A percentile compares a stretch with the other conserved stretches of the same genome.
phyloP scores from a whole-genome alignment of 2,329 filamentous ascomycete species.

The Ambrosiella xylebori region DNA sequence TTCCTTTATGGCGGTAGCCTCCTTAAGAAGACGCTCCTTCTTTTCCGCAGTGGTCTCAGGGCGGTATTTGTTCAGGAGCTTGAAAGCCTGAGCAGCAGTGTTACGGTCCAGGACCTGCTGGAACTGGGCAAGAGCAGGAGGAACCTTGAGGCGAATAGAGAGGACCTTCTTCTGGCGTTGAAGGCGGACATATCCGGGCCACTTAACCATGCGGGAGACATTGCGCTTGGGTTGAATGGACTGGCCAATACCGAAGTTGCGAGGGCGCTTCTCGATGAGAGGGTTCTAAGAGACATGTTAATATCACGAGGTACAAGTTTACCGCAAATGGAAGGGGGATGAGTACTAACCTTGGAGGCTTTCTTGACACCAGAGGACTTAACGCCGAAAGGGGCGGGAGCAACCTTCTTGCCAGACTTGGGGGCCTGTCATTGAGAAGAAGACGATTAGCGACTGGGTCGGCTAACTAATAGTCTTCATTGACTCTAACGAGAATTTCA shows the following conservation, averaged over 20 bases:
- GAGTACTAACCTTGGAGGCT: conserved; percentile 69
- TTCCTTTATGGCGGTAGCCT: conserved; percentile 93
- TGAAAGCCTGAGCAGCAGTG: conserved; percentile 92
- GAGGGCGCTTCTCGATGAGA: conserved; percentile 92
- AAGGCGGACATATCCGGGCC: conserved; percentile 97
- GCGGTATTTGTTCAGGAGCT: conserved; percentile 99
- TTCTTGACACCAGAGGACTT: conserved; percentile 88
- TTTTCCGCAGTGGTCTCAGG: conserved; percentile 98
- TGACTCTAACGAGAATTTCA: conserved; percentile 70
- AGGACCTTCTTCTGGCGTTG: conserved; percentile 92
- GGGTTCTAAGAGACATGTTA: conserved; percentile 56
- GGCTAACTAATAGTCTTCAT: conserved; percentile 51
- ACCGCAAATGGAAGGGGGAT: background rate
- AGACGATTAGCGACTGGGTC: conserved; percentile 82
- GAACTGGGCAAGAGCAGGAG: conserved; percentile 94
- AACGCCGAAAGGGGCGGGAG: conserved; percentile 89
- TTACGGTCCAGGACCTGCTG: conserved; percentile 92
- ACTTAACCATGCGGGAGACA: conserved; percentile 96
- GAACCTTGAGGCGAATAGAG: conserved; percentile 96
- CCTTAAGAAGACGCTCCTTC: conserved; percentile 97
- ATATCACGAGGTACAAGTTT: background rate
- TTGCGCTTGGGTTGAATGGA: conserved; percentile 96
- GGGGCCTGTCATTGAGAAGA: conserved; percentile 99
- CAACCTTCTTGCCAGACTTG: conserved; percentile 95
- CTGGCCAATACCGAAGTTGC: conserved; percentile 98